Evolutionary conservation across 2,329 filamentous ascomycete genomes (phyloP).

Genomic region (Claviceps sp.): DNA sequence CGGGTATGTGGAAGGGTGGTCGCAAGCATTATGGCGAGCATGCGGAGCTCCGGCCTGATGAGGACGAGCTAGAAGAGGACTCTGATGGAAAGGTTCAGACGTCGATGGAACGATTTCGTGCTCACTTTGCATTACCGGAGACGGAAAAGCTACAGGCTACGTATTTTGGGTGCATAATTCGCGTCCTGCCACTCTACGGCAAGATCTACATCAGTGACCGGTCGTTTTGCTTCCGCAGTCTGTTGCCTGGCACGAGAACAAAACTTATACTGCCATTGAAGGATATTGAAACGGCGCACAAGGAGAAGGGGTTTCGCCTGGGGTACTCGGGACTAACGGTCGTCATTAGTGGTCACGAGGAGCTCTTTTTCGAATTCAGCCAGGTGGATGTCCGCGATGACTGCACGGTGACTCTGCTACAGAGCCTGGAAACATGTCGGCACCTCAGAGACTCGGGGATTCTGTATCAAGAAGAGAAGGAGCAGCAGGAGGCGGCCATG

Average conservation of each 20-base stretch:
- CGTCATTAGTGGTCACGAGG: slow-evolving; percentile 88
- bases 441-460: slow-evolving; percentile 58
- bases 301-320: slow-evolving; percentile 88
- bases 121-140: slow-evolving; percentile 78
- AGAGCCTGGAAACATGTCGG: slow-evolving; percentile 58
- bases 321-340: slow-evolving; percentile 83
- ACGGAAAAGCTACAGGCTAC: slow-evolving; percentile 75
- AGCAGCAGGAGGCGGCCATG: slow-evolving; percentile 60
- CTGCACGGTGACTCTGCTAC: slow-evolving; percentile 69
- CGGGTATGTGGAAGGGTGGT: slow-evolving; percentile 90
- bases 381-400: slow-evolving; percentile 71
- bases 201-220: slow-evolving; percentile 89
- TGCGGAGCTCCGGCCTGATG: slow-evolving; percentile 36
- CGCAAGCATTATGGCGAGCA: slow-evolving; percentile 73
- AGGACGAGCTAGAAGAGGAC: slow-evolving; percentile 41
- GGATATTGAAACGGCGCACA: slow-evolving; percentile 85
- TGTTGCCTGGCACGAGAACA: slow-evolving; percentile 78
- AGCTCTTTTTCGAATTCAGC: slow-evolving; percentile 90
- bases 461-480: slow-evolving; percentile 53
- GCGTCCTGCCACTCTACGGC: slow-evolving; percentile 82
- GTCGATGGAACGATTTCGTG: slow-evolving; percentile 69
- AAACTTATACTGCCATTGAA: slow-evolving; percentile 84
- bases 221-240: slow-evolving; percentile 83
- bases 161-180: slow-evolving; percentile 85
- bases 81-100: slow-evolving; percentile 51